Evolutionary conservation across 2,329 filamentous ascomycete genomes (phyloP), one percentile per base, ranked within the genome.

Genomic region (Colletotrichum sp.): DNA sequence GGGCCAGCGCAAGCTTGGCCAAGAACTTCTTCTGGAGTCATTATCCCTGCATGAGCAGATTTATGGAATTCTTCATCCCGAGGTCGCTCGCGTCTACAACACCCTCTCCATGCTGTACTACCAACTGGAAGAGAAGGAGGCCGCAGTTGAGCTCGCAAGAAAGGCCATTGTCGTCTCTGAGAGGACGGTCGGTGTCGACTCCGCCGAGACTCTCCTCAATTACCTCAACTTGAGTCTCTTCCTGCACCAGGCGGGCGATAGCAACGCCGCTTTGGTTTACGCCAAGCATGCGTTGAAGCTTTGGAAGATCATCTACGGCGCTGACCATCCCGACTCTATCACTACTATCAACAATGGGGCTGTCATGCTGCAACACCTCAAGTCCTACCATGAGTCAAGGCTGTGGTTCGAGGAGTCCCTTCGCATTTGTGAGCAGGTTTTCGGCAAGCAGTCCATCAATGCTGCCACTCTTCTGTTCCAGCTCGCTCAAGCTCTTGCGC

Each of bases 301-400:
- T 77, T 99, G 96, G 96, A 98, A 98, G 88, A 92, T 99, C 80
- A 96, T 99, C 81, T 99, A 98, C 83, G 97, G 97, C 36, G 89
- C 94, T 34, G 94, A 95, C 81, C 97, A 99, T 86, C 97, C 97
- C 5, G 97, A 99, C 86, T 98, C 96, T 10, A 98, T 99, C 86
- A 99, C 98, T 10, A 99, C 97, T 18, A 94, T 99, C 86, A 99
- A 99, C 91, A 99, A 99, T 82, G 96, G 95, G 24, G 97, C 97
- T 9, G 97, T 99, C 76, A 99, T 99, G 97, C 92, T 99, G 74
- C 97, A 99, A 86, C 93, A 96, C 72, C 91, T 98, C 80, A 98
- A 99, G 89, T 93, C 94, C 77, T 99, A 98, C 87, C 94, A 96
- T 80, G 95, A 98, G 86, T 99, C 96, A 61, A 94, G 97, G 67